Evolutionary conservation across 768 basidiomycete species (phyloP).

Genomic region (Termitomyces titanicus): DNA sequence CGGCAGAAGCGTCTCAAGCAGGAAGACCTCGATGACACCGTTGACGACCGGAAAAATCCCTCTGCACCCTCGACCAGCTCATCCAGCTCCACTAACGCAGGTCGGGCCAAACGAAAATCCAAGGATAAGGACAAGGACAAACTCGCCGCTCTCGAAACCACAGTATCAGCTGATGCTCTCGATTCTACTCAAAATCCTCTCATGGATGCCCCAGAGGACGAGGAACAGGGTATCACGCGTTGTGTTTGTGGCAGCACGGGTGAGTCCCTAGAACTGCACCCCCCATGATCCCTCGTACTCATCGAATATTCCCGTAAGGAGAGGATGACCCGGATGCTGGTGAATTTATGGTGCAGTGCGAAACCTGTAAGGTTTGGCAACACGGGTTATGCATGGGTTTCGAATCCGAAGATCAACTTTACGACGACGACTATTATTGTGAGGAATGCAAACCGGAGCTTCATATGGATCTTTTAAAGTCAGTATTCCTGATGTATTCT

Average conservation of each 20-base stretch:
- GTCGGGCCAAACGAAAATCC: slow-evolving; percentile 56
- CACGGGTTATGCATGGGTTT: slow-evolving; percentile 96
- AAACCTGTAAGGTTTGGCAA: slow-evolving; percentile 97
- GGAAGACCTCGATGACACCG: slow-evolving; percentile 65
- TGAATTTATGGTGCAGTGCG: slow-evolving; percentile 98
- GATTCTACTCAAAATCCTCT: slow-evolving; percentile 31
- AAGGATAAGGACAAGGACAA: slow-evolving; percentile 64
- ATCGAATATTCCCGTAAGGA: slow-evolving; percentile 28
- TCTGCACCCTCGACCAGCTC: slow-evolving; percentile 30
- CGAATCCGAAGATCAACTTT: slow-evolving; percentile 69
- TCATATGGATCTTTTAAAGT: slow-evolving; percentile 82
- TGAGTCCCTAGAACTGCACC: slow-evolving; percentile 31
- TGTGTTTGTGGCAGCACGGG: slow-evolving; percentile 84
- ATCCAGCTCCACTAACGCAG: slow-evolving; percentile 24
- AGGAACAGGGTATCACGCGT: slow-evolving; percentile 68
- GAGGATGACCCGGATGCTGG: slow-evolving; percentile 81
- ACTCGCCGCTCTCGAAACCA: slow-evolving; percentile 19
- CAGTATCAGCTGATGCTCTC: slow-evolving; percentile 20
- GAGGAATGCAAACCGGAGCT: slow-evolving; percentile 88
- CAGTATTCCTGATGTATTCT: slow-evolving; percentile 24
- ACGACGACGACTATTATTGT: slow-evolving; percentile 86
- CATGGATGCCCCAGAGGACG: slow-evolving; percentile 48
- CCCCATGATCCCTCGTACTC: slow-evolving; percentile 19
- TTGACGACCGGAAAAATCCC: slow-evolving; percentile 51
- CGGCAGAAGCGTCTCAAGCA: slow-evolving; percentile 65